Conservation (phyloP, 768 basidiomycete genomes). For the Russula ochroleuca region DNA sequence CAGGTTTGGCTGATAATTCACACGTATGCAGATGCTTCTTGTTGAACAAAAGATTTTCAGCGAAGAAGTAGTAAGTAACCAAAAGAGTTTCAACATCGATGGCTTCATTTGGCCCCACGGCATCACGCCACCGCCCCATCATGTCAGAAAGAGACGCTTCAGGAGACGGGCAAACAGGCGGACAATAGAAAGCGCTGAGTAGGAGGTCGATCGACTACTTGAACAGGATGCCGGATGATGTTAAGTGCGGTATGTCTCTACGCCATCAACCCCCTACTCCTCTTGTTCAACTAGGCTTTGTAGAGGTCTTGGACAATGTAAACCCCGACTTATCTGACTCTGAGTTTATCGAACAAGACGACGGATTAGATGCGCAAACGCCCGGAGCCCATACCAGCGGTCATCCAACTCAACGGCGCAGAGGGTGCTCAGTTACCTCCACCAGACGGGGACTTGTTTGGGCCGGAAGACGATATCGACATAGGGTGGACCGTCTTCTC, state of each 20-base stretch:
- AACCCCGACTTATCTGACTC: constrained; percentile 89
- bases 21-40: constrained; percentile 75
- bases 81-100: constrained; percentile 79
- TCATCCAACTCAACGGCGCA: constrained; percentile 22
- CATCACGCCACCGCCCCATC: constrained; percentile 85
- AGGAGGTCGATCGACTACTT: constrained; percentile 84
- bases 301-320: constrained; percentile 84
- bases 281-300: neutral
- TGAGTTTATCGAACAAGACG: constrained; percentile 72
- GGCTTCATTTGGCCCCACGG: constrained; percentile 99
- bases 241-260: constrained; percentile 59
- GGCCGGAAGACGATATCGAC: constrained; percentile 32
- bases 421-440: constrained; percentile 16
- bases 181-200: constrained; percentile 91
- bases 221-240: constrained; percentile 75
- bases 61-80: constrained; percentile 59
- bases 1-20: constrained; percentile 52
- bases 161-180: constrained; percentile 82
- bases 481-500: constrained; percentile 28
- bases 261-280: neutral
- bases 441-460: constrained; percentile 25
- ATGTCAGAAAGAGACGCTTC: constrained; percentile 88
- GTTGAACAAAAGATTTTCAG: constrained; percentile 70
- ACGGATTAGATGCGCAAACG: constrained; percentile 58
- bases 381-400: constrained; percentile 47